phyloP scores from a whole-genome alignment of 495 filamentous ascomycete species.

The Talaromyces ruber region DNA sequence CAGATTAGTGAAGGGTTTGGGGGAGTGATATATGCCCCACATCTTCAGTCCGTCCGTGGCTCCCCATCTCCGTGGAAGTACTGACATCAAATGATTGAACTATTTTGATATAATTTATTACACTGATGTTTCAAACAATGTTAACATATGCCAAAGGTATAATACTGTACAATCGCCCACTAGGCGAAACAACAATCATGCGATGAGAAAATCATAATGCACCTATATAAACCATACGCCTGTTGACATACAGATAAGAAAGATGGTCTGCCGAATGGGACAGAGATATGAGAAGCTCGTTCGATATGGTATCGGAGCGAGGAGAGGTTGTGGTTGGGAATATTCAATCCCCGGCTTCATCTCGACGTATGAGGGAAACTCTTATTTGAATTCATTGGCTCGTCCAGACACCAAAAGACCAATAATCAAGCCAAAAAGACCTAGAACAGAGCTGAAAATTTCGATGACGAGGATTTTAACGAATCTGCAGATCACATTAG shows the following conservation, averaged over 20 bases:
- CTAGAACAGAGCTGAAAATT: constrained; percentile 97
- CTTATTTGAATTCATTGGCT: constrained; percentile 62
- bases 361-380: not conserved
- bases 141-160: constrained; percentile 1
- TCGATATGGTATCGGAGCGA: not conserved
- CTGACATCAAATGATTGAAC: not conserved
- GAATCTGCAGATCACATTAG: constrained; percentile 41
- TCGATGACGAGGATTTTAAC: constrained; percentile 98
- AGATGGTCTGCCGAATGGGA: not conserved
- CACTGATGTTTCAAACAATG: not conserved
- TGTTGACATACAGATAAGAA: not conserved
- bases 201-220: constrained; percentile 2
- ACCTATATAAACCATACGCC: constrained; percentile 5
- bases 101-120: not conserved
- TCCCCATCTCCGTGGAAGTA: not conserved
- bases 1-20: not conserved
- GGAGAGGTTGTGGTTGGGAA: not conserved
- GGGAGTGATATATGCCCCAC: not conserved
- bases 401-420: constrained; percentile 80
- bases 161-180: constrained; percentile 4
- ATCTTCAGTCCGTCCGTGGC: not conserved
- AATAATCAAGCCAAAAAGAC: constrained; percentile 95
- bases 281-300: constrained; percentile 1
- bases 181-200: constrained; percentile 4
- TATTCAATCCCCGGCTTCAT: not conserved